Base-by-base conservation (phyloP, 2,329 filamentous ascomycete genomes). In the Penicillium palitans region DNA sequence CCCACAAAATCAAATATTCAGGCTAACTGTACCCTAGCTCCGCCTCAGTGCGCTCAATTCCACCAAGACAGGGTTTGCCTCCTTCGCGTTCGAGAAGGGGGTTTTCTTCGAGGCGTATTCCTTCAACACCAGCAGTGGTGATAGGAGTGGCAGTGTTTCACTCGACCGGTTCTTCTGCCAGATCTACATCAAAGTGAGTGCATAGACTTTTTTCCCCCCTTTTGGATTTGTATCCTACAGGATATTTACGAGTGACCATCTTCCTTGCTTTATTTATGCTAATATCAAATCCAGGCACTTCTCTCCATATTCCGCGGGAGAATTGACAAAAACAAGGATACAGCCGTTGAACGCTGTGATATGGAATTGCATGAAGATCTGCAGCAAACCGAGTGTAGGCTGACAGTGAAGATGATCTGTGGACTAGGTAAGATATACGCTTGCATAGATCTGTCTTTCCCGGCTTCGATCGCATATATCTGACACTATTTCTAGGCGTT, bases 241-340 rank as follows among this genome's bases (percentile, higher is more conserved):
- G 13, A 39, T 29, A n/a, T 39, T 31, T 49, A 17, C 15, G 4
- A 10, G 21, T 35, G 12, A 17, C 5, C 24, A 21, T 17, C 13
- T 40, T 41, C 7, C 27, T 17, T 37, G 29, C 6, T 33, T 49
- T 13, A n/a, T 33, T 49, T 13, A n/a, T 24, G 46, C 61, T 64
- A 29, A 64, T 31, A 54, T n/a, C 3, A 4, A 12, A 53, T 37
- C 12, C 44, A 82, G 80, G 78, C 80, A 9, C 74, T 88, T 6
- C 77, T 87, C 4, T 87, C 85, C 2, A 84, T 87, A 5, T 88
- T 88, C 76, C 86, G 85, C 66, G 80, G 82, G 4, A 80, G 84
- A 58, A 71, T 80, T 8, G 85, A 87, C 62, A 76, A 80, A 60
- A 82, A 85, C 25, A 81, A 82, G 65, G 84, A 88, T 52, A 83